These are phyloP conservation scores for Starmerella floris DNA, from an alignment of 805 yeast species.

Conservation along the genomic window DNA sequence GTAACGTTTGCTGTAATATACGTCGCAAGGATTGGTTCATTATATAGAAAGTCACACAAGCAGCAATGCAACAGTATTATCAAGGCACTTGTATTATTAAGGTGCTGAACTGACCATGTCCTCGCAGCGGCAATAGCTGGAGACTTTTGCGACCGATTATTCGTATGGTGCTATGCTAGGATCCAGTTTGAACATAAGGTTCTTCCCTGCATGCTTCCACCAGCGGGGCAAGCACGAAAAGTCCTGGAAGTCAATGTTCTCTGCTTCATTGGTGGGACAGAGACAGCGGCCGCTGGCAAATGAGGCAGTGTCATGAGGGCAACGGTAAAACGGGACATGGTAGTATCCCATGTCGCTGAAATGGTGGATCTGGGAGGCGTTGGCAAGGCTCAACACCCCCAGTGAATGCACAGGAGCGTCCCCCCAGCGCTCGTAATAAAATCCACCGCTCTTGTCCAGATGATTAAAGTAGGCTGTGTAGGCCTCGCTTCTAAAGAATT, in stretches of 20 bases:
- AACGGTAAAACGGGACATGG: constrained; percentile 50
- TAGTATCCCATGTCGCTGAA: constrained; percentile 72
- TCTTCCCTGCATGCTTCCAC: constrained; percentile 28
- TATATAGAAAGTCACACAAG: no score
- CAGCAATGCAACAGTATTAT: no score
- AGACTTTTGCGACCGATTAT: no score
- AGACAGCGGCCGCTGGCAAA: constrained; percentile 27
- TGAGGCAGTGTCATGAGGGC: constrained; percentile 29
- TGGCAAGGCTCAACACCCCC: constrained; percentile 48
- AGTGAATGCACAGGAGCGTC: constrained; percentile 85
- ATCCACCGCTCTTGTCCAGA: constrained; percentile 62
- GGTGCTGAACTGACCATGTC: no score
- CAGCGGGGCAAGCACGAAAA: constrained; percentile 29
- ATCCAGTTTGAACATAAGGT: constrained; percentile 23
- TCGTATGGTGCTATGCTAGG: constrained; percentile 2
- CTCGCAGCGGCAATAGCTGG: no score
- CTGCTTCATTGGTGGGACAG: constrained; percentile 25
- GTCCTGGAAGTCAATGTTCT: constrained; percentile 27
- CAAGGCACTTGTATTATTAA: no score
- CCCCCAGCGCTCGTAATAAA: constrained; percentile 91
- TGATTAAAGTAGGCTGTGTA: constrained; percentile 54
- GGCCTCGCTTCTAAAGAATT: constrained; percentile 59
- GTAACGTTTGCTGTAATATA: no score
- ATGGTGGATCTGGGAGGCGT: constrained; percentile 51
- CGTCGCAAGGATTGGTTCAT: no score